A percentile compares a stretch with the other conserved stretches of the same genome.
Conservation (phyloP, 148 eudicot genomes). For the Camellia sinensis region DNA sequence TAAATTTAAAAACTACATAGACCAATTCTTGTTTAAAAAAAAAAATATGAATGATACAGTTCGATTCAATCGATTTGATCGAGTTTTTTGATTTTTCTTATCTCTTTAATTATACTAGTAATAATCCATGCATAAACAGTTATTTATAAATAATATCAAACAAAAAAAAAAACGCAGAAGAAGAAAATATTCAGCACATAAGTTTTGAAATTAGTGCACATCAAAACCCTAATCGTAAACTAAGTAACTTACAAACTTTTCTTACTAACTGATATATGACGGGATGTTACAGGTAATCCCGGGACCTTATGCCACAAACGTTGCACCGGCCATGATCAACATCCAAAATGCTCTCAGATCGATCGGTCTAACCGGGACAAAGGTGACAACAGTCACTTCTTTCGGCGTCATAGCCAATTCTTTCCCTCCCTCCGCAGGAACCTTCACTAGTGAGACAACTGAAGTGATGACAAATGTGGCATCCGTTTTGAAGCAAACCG, state of each 20-base stretch:
- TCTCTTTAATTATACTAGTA: too few species aligned
- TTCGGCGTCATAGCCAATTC: conserved; percentile 6
- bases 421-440: conserved; percentile 19
- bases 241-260: not conserved
- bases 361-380: not conserved
- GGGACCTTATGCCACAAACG: not conserved
- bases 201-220: too few species aligned
- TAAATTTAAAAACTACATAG: too few species aligned
- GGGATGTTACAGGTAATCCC: not conserved
- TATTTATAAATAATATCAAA: too few species aligned
- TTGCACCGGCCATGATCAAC: conserved; percentile 5
- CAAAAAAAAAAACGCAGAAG: too few species aligned
- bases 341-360: not conserved
- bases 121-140: too few species aligned
- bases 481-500: not conserved
- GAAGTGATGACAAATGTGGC: not conserved
- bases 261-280: not conserved
- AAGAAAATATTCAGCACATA: too few species aligned
- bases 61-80: too few species aligned
- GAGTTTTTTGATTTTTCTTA: too few species aligned
- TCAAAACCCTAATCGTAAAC: too few species aligned
- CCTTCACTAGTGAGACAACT: not conserved
- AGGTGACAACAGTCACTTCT: conserved; percentile 5
- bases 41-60: too few species aligned
- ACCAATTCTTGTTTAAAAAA: too few species aligned